phyloP scores from a whole-genome alignment of 208 protist genomes.

The Leishmania martiniquensis region DNA sequence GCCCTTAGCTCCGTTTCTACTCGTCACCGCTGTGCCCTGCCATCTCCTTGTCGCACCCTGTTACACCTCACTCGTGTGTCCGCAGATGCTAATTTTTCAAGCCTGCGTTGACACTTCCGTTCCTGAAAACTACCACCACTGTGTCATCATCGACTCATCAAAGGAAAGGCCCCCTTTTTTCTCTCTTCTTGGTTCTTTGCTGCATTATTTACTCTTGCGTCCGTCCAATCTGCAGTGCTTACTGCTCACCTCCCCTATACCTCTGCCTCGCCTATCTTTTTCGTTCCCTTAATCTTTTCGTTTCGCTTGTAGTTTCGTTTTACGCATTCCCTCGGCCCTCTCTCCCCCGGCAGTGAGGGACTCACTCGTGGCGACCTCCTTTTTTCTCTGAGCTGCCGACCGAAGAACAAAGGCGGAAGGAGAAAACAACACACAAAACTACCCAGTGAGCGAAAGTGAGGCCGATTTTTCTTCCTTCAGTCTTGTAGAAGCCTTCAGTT shows the following conservation, averaged over 20 bases:
- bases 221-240: not conserved
- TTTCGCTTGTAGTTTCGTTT: not conserved
- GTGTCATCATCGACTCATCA: not conserved
- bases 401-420: no score
- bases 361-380: not conserved
- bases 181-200: not conserved
- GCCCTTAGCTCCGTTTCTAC: not conserved
- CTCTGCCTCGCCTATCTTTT: not conserved
- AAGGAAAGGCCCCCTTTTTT: not conserved
- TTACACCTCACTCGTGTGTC: not conserved
- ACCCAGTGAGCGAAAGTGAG: not conserved
- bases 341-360: not conserved
- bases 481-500: not conserved
- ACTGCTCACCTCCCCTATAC: no score
- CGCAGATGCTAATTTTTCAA: not conserved
- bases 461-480: conserved; percentile 4
- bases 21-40: not conserved
- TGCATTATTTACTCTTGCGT: not conserved
- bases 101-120: not conserved
- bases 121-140: not conserved
- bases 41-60: not conserved
- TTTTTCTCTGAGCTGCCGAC: not conserved
- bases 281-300: no score
- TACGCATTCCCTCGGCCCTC: not conserved
- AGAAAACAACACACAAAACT: not conserved